Evolutionary conservation across 148 eudicot genomes (phyloP).

Genomic region (Silene latifolia): DNA sequence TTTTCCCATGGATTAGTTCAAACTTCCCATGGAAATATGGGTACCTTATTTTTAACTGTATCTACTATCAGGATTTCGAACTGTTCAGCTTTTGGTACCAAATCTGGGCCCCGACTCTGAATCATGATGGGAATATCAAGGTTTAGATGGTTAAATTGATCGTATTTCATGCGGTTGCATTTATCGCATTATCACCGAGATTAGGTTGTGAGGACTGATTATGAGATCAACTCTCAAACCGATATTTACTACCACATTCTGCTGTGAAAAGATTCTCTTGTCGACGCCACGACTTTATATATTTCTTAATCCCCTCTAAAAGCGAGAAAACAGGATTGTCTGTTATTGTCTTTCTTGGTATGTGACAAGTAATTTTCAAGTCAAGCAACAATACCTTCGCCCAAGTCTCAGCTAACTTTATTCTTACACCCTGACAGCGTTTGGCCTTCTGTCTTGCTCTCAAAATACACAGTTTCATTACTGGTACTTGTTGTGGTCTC

Average conservation of each 20-base stretch:
- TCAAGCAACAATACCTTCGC: background rate
- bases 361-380: background rate
- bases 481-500: too few species aligned
- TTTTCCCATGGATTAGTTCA: too few species aligned
- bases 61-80: background rate
- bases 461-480: too few species aligned
- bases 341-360: background rate
- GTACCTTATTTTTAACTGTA: background rate
- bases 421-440: background rate
- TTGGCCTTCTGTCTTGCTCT: background rate
- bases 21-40: too few species aligned
- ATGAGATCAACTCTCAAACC: too few species aligned
- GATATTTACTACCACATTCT: background rate
- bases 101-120: too few species aligned
- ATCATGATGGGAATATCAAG: too few species aligned
- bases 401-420: background rate
- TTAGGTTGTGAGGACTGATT: too few species aligned
- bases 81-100: too few species aligned
- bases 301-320: background rate
- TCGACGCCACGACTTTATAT: background rate
- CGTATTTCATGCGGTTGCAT: too few species aligned
- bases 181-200: too few species aligned
- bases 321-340: background rate
- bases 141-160: too few species aligned
- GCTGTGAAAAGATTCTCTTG: background rate